Evolutionary conservation across 2,329 filamentous ascomycete genomes (phyloP).

Genomic region (Penicillium sp.): DNA sequence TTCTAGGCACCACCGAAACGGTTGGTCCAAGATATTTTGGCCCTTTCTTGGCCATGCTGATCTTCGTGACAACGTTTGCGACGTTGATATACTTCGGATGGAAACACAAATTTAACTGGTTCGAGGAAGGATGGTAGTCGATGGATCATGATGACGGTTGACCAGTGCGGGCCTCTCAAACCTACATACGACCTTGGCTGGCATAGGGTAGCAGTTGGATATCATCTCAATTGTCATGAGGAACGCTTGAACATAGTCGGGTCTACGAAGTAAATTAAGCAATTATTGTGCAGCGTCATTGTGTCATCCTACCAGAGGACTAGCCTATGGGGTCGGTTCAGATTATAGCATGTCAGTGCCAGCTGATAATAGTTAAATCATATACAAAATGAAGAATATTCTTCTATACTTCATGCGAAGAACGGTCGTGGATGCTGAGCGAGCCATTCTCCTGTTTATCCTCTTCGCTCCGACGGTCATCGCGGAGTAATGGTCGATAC

Average conservation of each 20-base stretch:
- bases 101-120: conserved; percentile 43
- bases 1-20: conserved; percentile 41
- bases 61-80: conserved; percentile 42
- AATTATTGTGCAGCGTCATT: not conserved
- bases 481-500: not conserved
- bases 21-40: conserved; percentile 42
- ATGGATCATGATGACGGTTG: conserved; percentile 33
- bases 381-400: not conserved
- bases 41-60: conserved; percentile 44
- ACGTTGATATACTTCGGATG: conserved; percentile 43
- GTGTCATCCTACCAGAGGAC: not conserved
- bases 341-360: not conserved
- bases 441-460: not conserved
- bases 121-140: conserved; percentile 42
- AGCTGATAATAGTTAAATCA: not conserved
- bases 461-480: conserved; percentile 1
- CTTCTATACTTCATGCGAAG: not conserved
- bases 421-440: not conserved
- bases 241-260: not conserved
- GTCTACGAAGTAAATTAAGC: not conserved
- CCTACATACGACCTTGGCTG: not conserved
- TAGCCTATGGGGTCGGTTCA: not conserved
- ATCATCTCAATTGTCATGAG: not conserved
- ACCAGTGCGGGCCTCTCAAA: conserved; percentile 18
- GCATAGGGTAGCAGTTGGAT: not conserved